phyloP scores from a whole-genome alignment of 2,329 filamentous ascomycete species.

The Xylaria sp. region DNA sequence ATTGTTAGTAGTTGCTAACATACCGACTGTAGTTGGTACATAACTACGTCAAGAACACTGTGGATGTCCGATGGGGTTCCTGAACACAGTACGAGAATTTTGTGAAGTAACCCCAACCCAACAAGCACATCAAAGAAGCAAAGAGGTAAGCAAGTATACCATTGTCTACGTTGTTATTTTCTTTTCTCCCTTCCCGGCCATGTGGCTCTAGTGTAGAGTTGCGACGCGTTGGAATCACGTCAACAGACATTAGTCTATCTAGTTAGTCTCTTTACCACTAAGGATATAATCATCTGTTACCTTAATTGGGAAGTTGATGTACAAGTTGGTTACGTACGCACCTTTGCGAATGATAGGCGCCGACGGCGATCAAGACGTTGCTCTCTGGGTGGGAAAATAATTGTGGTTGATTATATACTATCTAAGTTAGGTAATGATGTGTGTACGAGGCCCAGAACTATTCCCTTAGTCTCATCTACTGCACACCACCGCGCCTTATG shows the following conservation, averaged over 20 bases:
- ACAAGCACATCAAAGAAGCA: not conserved
- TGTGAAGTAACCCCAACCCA: not conserved
- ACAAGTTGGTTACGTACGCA: not conserved
- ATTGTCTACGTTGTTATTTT: slow-evolving; percentile 5
- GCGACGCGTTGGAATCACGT: slow-evolving; percentile 17
- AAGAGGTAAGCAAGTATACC: not conserved
- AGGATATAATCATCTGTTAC: not conserved
- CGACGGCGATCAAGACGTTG: not conserved
- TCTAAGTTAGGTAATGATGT: not conserved
- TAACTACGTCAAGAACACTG: not conserved
- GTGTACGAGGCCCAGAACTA: not conserved
- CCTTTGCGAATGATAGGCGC: not conserved
- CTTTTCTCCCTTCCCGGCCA: not conserved
- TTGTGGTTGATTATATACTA: not conserved
- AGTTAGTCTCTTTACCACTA: not conserved
- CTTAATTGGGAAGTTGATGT: not conserved
- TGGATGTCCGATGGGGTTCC: not conserved
- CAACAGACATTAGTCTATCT: slow-evolving; percentile 24
- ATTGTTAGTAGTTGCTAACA: not conserved
- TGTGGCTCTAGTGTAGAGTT: slow-evolving; percentile 22
- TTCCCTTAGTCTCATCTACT: not conserved
- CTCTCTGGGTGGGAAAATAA: not conserved
- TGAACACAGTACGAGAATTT: slow-evolving; percentile 15
- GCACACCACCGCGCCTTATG: slow-evolving; percentile 8
- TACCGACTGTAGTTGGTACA: too few species aligned